Base-by-base conservation (phyloP, 495 filamentous ascomycete species). In the Penicillium nucicola region DNA sequence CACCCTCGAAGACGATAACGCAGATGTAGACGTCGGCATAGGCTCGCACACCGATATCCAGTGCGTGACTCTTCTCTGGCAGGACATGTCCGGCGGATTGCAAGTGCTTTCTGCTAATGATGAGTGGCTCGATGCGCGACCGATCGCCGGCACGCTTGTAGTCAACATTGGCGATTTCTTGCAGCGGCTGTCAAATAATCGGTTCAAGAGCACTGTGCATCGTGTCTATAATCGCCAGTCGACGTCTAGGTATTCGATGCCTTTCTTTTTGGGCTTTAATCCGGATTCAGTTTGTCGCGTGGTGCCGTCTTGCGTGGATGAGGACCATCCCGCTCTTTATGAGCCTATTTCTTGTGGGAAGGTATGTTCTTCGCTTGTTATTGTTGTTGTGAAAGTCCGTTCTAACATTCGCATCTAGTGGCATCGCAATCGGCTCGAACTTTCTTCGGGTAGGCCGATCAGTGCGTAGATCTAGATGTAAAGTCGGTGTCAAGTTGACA, bases 151-250 rank as follows among this genome's bases (percentile, higher is more conserved):
- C 12, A 80, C 81, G 0, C 61, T 84, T 11, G 84, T 86, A 4
- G 81, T 88, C 30, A 87, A 87, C 61, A 80, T 88, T 46, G 84
- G 81, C 0, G 83, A 85, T 56, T 81, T 83, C 55, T 68, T 86
- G 68, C 77, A 81, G 72, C 67, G 81, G 9, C 71, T 83, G 42
- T 84, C 77, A 20, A 87, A 86, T 54, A 77, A 82, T 57, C 60
- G 67, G 44, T 82, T 83, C 52, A 79, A 77, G 55, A 82, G 77
- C 7, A 85, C 80, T 0, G 75, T 84, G 39, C 82, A 84, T 56
- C 66, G 81, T 12, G 81, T 83, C 14, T 75, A 67, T 62, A 84
- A 77, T 44, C 61, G 66, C 11, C 67, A 66, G 42, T 60, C 38
- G n/a, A 63, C 50, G n/a, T 74, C 69, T 32, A 64, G 75, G 31